Percentiles rank a stretch among this genome's conserved stretches.
Evolutionary conservation across 1,139 yeast genomes (phyloP).

Genomic region (Debaryomyces sp.): DNA sequence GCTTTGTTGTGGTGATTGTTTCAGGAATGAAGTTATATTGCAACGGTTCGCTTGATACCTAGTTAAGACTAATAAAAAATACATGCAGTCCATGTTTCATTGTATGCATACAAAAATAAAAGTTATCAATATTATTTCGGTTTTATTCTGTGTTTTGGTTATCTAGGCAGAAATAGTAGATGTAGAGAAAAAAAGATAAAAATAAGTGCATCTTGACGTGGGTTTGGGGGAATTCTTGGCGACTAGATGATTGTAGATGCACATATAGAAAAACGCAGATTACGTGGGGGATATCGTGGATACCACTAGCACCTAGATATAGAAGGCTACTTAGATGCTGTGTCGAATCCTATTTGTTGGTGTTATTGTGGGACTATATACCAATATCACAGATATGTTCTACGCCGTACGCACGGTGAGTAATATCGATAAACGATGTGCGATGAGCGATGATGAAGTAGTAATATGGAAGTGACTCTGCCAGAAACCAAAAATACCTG

Average conservation of each 20-base stretch:
- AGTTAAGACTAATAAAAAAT: neutral
- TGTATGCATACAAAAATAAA: neutral
- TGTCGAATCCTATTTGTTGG: too few relatives aligned
- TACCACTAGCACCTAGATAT: too few relatives aligned
- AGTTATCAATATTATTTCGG: neutral
- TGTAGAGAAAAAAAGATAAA: neutral
- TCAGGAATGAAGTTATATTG: neutral
- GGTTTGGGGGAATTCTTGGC: neutral
- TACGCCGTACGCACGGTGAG: too few relatives aligned
- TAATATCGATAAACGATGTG: too few relatives aligned
- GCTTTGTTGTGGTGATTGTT: neutral
- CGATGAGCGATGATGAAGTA: too few relatives aligned
- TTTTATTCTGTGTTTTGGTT: neutral
- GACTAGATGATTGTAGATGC: too few relatives aligned
- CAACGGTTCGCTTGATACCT: neutral
- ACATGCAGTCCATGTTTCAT: neutral
- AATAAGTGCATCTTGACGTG: neutral
- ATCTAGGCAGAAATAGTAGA: neutral
- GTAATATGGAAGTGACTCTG: too few relatives aligned
- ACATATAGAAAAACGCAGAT: neutral
- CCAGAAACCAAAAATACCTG: neutral
- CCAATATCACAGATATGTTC: too few relatives aligned
- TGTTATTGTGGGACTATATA: too few relatives aligned
- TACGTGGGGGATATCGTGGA: neutral
- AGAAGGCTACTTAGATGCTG: too few relatives aligned